Evolutionary conservation across 108 stramenopile genomes (phyloP).

Genomic region (Stephanodiscus triporus): DNA sequence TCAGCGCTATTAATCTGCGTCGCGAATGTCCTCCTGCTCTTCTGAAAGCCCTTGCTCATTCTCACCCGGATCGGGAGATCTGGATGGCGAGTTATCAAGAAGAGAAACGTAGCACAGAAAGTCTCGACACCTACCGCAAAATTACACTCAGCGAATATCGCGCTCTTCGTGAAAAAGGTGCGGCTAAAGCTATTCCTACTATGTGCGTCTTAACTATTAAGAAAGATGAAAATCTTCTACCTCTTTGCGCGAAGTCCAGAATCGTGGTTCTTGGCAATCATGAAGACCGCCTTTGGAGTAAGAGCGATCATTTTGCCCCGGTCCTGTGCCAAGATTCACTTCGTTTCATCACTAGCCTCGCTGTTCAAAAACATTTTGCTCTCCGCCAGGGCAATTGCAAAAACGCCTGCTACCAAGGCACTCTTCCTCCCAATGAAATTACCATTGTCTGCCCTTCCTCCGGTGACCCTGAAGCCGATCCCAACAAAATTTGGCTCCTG

Average conservation of each 20-base stretch:
- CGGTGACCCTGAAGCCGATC: constrained; percentile 12
- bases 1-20: background rate
- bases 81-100: background rate
- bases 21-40: background rate
- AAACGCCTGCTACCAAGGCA: constrained; percentile 41
- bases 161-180: constrained; percentile 7
- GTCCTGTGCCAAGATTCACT: constrained; percentile 17
- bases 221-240: constrained; percentile 7
- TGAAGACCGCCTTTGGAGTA: constrained; percentile 14
- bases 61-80: background rate
- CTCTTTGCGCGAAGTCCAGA: constrained; percentile 16
- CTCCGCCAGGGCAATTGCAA: constrained; percentile 43
- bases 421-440: constrained; percentile 15
- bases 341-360: constrained; percentile 10
- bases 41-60: background rate
- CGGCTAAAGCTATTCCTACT: constrained; percentile 10
- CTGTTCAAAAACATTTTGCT: background rate
- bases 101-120: background rate
- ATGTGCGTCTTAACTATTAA: constrained; percentile 25
- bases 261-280: constrained; percentile 24
- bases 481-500: constrained; percentile 14
- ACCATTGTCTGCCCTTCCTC: constrained; percentile 9
- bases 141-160: background rate
- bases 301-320: constrained; percentile 26
- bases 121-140: background rate